Conservation (phyloP, 1,284 basidiomycete genomes). For the Pseudozyma hubeiensis region DNA sequence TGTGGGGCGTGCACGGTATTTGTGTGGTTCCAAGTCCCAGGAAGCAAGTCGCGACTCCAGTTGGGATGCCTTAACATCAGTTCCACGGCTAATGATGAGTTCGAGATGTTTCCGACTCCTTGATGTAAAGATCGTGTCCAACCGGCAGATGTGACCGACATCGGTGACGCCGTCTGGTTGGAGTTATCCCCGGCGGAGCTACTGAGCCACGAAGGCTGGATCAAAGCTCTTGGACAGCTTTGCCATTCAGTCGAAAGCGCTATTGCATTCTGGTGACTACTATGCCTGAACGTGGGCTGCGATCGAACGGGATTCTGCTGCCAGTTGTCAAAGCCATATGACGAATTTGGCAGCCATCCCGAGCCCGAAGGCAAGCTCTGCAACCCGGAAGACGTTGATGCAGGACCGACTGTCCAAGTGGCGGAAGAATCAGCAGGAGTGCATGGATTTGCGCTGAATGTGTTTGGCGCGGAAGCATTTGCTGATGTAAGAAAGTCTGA, state of each 20-base stretch:
- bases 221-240: too few species aligned
- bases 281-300: too few species aligned
- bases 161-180: not conserved
- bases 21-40: not conserved
- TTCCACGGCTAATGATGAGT: not conserved
- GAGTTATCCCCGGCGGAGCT: not conserved
- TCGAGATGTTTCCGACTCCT: not conserved
- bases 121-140: not conserved
- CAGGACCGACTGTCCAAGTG: not conserved
- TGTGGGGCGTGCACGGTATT: conserved; percentile 1
- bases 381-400: not conserved
- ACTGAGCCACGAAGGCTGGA: not conserved
- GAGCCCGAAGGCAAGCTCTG: not conserved
- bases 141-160: not conserved
- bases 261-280: too few species aligned
- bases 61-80: conserved; percentile 30
- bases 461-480: too few species aligned
- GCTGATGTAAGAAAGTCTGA: too few species aligned
- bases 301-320: too few species aligned
- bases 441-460: too few species aligned
- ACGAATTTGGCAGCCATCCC: not conserved
- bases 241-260: not conserved
- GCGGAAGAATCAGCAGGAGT: not conserved
- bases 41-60: conserved; percentile 13
- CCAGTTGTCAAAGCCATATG: too few species aligned